These are phyloP conservation scores for Mycocentrospora acerina DNA, from an alignment of 2,329 filamentous ascomycete genomes.

Conservation along the genomic window DNA sequence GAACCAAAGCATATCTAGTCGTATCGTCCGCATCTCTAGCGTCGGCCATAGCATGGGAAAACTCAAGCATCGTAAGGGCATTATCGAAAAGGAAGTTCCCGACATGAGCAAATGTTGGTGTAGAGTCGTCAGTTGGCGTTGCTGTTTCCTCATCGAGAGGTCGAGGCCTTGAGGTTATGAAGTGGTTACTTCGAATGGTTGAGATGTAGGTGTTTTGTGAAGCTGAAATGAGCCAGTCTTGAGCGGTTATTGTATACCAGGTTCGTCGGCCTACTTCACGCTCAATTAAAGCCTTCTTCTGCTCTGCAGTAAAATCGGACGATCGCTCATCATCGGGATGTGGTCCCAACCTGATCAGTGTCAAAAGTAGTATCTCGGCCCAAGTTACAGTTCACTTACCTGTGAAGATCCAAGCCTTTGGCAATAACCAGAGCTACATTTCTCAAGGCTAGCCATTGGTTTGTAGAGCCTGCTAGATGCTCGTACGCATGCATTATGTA, in stretches of 20 bases:
- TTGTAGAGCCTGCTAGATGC: conserved; percentile 52
- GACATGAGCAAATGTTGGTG: conserved; percentile 34
- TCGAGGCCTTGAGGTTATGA: conserved; percentile 35
- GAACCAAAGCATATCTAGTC: conserved; percentile 44
- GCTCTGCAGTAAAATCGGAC: conserved; percentile 15
- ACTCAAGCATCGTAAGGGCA: conserved; percentile 40
- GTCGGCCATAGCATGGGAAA: conserved; percentile 42
- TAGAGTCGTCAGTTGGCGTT: conserved; percentile 17
- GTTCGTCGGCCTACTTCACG: conserved; percentile 44
- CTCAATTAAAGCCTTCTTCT: conserved; percentile 30
- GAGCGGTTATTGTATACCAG: conserved; percentile 44
- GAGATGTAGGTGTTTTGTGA: conserved; percentile 45
- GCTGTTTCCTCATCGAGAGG: conserved; percentile 43
- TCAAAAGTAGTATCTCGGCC: background rate
- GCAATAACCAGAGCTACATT: conserved; percentile 51
- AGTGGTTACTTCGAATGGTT: conserved; percentile 35
- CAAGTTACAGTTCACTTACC: conserved; percentile 3
- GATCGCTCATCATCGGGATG: conserved; percentile 30
- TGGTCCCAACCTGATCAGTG: conserved; percentile 14
- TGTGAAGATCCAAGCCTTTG: conserved; percentile 51
- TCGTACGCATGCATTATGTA: conserved; percentile 52
- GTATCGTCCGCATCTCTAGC: conserved; percentile 34
- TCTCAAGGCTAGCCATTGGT: conserved; percentile 50
- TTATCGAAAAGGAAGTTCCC: conserved; percentile 39
- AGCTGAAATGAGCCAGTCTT: conserved; percentile 48